These are phyloP conservation scores for Prorocentrum cordatum DNA, from an alignment of 169 alveolate species.

Conservation along the genomic window DNA sequence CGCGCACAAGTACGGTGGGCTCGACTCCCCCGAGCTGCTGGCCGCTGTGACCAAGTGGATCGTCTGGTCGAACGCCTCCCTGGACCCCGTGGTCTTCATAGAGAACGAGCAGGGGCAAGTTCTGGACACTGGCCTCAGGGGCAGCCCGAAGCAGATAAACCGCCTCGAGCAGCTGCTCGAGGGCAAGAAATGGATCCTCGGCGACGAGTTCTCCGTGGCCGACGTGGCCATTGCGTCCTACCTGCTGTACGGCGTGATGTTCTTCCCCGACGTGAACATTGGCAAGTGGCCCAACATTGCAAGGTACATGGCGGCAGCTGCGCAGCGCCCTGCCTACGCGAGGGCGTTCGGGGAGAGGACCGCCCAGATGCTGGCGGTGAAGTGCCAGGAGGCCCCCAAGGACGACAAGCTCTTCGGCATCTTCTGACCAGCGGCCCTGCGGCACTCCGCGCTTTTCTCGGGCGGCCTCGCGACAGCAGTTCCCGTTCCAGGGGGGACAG, in stretches of 20 bases:
- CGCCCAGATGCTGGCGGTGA: no score
- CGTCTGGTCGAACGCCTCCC: slow-evolving; percentile 51
- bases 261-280: no score
- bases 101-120: slow-evolving; percentile 11
- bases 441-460: no score
- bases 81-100: slow-evolving; percentile 50
- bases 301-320: no score
- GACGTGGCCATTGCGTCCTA: slow-evolving; percentile 47
- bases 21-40: slow-evolving; percentile 20
- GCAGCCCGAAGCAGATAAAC: not conserved
- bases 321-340: no score
- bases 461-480: no score
- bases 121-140: slow-evolving; percentile 22
- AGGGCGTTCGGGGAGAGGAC: no score
- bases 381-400: no score
- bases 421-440: no score
- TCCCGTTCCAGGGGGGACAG: no score
- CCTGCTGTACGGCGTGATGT: slow-evolving; percentile 56
- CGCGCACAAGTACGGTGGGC: slow-evolving; percentile 60
- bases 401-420: no score
- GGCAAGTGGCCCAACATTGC: no score
- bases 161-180: not conserved
- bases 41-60: slow-evolving; percentile 45
- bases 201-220: slow-evolving; percentile 54
- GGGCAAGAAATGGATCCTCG: slow-evolving; percentile 2